Percentiles rank a stretch among this genome's conserved stretches.
phyloP scores from a whole-genome alignment of 495 filamentous ascomycete genomes.

The Rhypophila decipiens region DNA sequence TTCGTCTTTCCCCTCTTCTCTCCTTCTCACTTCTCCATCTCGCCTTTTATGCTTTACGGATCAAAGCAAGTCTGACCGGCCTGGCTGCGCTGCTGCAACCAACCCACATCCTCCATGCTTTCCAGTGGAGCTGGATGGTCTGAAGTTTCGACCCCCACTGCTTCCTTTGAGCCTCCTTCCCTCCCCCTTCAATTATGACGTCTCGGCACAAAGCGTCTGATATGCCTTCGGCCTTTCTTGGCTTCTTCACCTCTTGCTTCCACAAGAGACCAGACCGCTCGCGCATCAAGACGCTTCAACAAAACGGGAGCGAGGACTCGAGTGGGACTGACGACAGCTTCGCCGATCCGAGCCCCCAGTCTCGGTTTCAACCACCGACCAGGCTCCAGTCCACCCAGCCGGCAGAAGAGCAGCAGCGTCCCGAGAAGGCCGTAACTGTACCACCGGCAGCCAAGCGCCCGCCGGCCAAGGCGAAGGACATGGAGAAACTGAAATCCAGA shows the following conservation, averaged over 20 bases:
- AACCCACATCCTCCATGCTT: not conserved
- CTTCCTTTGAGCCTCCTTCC: not conserved
- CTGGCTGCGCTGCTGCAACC: not conserved
- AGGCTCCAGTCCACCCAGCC: not conserved
- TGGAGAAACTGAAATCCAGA: slow-evolving; percentile 8
- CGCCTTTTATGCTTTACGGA: not conserved
- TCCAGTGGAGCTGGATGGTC: slow-evolving; percentile 9
- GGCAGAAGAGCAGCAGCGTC: not conserved
- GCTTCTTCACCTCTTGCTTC: slow-evolving; percentile 23
- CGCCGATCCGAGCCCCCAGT: slow-evolving; percentile 1
- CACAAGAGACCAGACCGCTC: slow-evolving; percentile 11
- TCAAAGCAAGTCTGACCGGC: not conserved
- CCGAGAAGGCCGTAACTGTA: no score
- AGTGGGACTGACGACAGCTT: slow-evolving; percentile 21
- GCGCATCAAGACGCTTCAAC: slow-evolving; percentile 9
- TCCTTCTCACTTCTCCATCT: not conserved
- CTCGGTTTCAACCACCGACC: not conserved
- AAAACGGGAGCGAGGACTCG: slow-evolving; percentile 4
- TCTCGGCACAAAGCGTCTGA: slow-evolving; percentile 2
- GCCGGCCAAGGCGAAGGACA: not conserved
- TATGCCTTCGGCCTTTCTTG: slow-evolving; percentile 13
- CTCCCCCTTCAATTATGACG: slow-evolving; percentile 1
- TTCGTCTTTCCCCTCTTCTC: not conserved
- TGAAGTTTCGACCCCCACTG: slow-evolving; percentile 5
- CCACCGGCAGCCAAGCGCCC: not conserved